Evolutionary conservation across 2,329 filamentous ascomycete species (phyloP).

Genomic region (Aotearoamyces nothofagi): DNA sequence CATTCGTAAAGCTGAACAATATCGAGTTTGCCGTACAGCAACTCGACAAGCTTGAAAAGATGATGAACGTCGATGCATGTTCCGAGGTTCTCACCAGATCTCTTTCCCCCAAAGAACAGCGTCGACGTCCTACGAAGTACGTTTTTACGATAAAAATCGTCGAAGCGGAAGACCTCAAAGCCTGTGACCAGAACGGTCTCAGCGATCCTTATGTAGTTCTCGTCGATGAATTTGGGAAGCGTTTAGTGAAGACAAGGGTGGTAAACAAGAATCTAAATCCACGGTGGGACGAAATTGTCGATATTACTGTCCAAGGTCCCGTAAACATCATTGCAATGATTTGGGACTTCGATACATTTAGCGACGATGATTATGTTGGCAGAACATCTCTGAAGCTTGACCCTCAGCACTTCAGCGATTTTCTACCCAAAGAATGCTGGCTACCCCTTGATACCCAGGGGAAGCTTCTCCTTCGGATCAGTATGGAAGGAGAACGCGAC

Average conservation of each 20-base stretch:
- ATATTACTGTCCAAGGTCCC: slow-evolving; percentile 83
- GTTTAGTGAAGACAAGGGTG: slow-evolving; percentile 84
- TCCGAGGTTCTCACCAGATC: slow-evolving; percentile 66
- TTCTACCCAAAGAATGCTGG: slow-evolving; percentile 93
- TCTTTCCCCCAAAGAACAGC: slow-evolving; percentile 50
- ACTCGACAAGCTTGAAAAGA: slow-evolving; percentile 76
- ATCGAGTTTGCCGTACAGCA: slow-evolving; percentile 89
- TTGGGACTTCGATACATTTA: slow-evolving; percentile 96
- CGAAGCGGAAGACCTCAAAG: slow-evolving; percentile 92
- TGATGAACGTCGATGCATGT: slow-evolving; percentile 84
- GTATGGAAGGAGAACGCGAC: slow-evolving; percentile 96
- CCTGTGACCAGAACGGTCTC: slow-evolving; percentile 87
- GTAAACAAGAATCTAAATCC: slow-evolving; percentile 85
- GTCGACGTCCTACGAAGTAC: slow-evolving; percentile 66
- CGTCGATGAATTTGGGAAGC: slow-evolving; percentile 94
- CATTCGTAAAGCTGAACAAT: slow-evolving; percentile 95
- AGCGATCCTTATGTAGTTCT: slow-evolving; percentile 97
- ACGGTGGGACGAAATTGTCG: slow-evolving; percentile 92
- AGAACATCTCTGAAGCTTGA: slow-evolving; percentile 97
- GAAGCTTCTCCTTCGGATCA: slow-evolving; percentile 73
- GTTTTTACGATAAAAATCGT: slow-evolving; percentile 99
- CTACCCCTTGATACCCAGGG: slow-evolving; percentile 94
- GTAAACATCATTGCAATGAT: slow-evolving; percentile 93
- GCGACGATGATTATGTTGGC: slow-evolving; percentile 94
- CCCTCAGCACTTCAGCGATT: slow-evolving; percentile 92